Conservation (phyloP, 805 yeast genomes). For the Candida qinlingensis region DNA sequence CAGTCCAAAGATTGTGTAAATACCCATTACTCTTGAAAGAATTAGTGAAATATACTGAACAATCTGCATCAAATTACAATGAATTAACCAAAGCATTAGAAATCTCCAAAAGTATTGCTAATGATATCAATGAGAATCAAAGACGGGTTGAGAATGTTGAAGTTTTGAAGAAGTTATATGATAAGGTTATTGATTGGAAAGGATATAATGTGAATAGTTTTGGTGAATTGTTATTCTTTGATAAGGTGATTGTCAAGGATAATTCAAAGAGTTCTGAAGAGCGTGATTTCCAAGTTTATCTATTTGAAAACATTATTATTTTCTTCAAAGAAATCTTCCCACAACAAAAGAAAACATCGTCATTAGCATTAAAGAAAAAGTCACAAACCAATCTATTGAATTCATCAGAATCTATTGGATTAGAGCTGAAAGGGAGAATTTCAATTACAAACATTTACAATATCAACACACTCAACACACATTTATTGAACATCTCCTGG, state of each 20-base stretch:
- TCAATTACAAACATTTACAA: conserved; percentile 62
- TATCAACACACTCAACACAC: conserved; percentile 42
- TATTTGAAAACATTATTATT: conserved; percentile 69
- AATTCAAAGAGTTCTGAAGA: conserved; percentile 50
- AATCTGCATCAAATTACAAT: conserved; percentile 45
- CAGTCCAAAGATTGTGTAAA: conserved; percentile 93
- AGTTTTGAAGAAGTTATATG: conserved; percentile 59
- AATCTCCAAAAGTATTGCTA: conserved; percentile 79
- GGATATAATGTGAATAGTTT: conserved; percentile 75
- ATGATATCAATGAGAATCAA: conserved; percentile 88
- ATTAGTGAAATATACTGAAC: conserved; percentile 59
- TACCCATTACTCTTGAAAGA: conserved; percentile 83
- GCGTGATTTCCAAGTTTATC: conserved; percentile 82
- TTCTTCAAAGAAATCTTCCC: conserved; percentile 55
- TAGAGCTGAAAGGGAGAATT: conserved; percentile 76
- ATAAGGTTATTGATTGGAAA: conserved; percentile 85
- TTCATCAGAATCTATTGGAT: conserved; percentile 28
- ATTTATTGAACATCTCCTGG: conserved; percentile 67
- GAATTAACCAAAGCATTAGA: conserved; percentile 69
- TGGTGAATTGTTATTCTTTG: conserved; percentile 80
- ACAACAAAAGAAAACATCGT: conserved; percentile 44
- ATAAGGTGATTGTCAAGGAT: conserved; percentile 64
- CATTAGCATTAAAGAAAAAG: conserved; percentile 37
- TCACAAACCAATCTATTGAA: conserved; percentile 23
- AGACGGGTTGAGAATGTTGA: conserved; percentile 84